Evolutionary conservation across 148 eudicot species (phyloP), one percentile per base, ranked within the genome.

Genomic region (Salicornia ramosissima): DNA sequence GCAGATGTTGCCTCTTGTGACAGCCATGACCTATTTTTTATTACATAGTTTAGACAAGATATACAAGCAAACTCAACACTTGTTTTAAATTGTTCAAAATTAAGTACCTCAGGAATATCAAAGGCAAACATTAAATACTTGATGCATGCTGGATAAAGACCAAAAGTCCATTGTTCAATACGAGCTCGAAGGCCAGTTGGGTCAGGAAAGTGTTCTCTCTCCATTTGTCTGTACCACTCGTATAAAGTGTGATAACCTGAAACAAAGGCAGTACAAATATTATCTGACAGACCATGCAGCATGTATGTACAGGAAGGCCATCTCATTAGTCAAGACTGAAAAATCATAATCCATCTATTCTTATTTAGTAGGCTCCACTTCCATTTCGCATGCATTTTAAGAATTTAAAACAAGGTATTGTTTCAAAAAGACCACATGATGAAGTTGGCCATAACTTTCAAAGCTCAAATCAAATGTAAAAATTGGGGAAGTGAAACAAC

Each of bases 111-210:
- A 36, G 99, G 99, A 63, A 95, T 86, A 81, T 95, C 99, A 75
- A 95, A 94, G 60, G 99, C 97, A 60, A 94, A 94, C 99, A 94
- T 94, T 43, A 94, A 86, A 84, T 95, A 95, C 72, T 95, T 95
- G 45, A 95, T 91, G 83, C 99, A 95, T 22, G 99, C 99, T 67
- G 99, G 99, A 77, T 95, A 95, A 64, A 95, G 88, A 70, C 99
- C 97, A 78, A 89, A 89, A 24, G 91, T 91, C 99, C 99, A 95
- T 55, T 95, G 85, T 63, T 95, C 96, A 65, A 95, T 85, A 76
- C 99, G 99, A 55, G 86, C 82, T 73, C 97, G 85, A 74, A 95
- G 97, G 46, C 99, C 99, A 62, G 96, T 86, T 45, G 97, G 99
- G 66, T 95, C 99, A 10, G 99, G 99, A 77, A 95, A 95, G 82